phyloP scores from a whole-genome alignment of 2,329 filamentous ascomycete species.

The Xylariaceae sp. region DNA sequence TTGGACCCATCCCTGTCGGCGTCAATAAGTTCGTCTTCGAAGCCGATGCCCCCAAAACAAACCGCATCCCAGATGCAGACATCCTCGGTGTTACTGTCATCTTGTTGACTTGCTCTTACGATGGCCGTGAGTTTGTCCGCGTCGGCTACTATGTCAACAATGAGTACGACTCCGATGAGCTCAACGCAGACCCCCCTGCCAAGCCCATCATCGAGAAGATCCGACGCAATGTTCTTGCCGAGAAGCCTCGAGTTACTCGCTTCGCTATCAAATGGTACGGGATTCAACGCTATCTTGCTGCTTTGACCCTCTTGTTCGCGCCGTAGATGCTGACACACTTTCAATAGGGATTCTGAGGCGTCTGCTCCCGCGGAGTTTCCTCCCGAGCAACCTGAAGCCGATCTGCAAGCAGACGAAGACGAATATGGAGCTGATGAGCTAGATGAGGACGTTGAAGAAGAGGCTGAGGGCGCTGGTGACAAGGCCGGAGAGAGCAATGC shows the following conservation, averaged over 20 bases:
- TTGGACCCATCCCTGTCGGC: slow-evolving; percentile 93
- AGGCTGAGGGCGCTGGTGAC: slow-evolving; percentile 47
- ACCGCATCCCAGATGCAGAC: slow-evolving; percentile 87
- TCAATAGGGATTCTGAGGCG: slow-evolving; percentile 85
- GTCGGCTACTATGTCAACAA: slow-evolving; percentile 99
- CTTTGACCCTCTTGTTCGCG: neutral
- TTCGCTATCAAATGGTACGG: slow-evolving; percentile 97
- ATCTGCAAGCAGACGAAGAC: slow-evolving; percentile 80
- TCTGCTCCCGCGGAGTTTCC: slow-evolving; percentile 94
- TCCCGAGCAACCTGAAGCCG: slow-evolving; percentile 94
- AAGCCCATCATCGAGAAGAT: slow-evolving; percentile 93
- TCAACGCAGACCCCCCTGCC: slow-evolving; percentile 80
- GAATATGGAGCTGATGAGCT: slow-evolving; percentile 85
- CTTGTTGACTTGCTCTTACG: slow-evolving; percentile 92
- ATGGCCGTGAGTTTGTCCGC: slow-evolving; percentile 92
- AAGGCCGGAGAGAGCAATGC: slow-evolving; percentile 40
- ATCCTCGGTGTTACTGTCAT: slow-evolving; percentile 97
- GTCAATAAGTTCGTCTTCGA: slow-evolving; percentile 99
- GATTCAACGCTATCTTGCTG: neutral
- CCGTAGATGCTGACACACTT: neutral
- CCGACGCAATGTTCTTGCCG: slow-evolving; percentile 83
- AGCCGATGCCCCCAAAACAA: slow-evolving; percentile 84
- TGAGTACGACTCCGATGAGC: slow-evolving; percentile 89
- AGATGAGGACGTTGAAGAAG: slow-evolving; percentile 57
- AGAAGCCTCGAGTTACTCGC: slow-evolving; percentile 94